phyloP scores from a whole-genome alignment of 2,329 filamentous ascomycete genomes.

The Epichloe brachyelytri region DNA sequence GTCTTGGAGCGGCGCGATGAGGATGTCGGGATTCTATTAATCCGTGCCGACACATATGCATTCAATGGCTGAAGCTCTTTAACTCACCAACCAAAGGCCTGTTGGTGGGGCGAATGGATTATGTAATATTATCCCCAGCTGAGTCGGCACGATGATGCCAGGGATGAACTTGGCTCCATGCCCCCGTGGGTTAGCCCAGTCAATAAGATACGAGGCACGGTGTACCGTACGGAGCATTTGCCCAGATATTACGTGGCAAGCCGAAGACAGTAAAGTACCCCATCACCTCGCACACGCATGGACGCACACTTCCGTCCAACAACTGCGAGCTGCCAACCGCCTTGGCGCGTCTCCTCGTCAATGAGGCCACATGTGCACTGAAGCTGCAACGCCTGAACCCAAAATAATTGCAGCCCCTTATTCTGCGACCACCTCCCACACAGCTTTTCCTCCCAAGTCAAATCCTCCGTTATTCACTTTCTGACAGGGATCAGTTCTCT shows the following conservation, averaged over 20 bases:
- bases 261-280: too few relatives aligned
- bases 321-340: neutral
- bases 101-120: too few relatives aligned
- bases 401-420: conserved; percentile 2
- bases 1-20: neutral
- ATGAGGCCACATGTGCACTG: conserved; percentile 5
- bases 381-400: neutral
- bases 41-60: neutral
- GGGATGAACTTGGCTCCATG: too few relatives aligned
- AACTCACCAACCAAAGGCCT: too few relatives aligned
- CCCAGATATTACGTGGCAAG: too few relatives aligned
- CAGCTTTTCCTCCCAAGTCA: conserved; percentile 8
- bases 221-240: too few relatives aligned
- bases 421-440: conserved; percentile 6
- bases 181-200: too few relatives aligned
- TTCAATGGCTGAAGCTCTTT: too few relatives aligned
- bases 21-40: neutral
- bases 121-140: too few relatives aligned
- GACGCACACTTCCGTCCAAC: neutral
- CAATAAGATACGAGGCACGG: too few relatives aligned
- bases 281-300: too few relatives aligned
- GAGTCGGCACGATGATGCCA: too few relatives aligned
- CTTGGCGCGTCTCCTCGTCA: neutral
- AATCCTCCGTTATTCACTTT: conserved; percentile 2
- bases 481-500: neutral